Base-by-base conservation (phyloP, 1,284 basidiomycete genomes). In the Jaminaea rosea region DNA sequence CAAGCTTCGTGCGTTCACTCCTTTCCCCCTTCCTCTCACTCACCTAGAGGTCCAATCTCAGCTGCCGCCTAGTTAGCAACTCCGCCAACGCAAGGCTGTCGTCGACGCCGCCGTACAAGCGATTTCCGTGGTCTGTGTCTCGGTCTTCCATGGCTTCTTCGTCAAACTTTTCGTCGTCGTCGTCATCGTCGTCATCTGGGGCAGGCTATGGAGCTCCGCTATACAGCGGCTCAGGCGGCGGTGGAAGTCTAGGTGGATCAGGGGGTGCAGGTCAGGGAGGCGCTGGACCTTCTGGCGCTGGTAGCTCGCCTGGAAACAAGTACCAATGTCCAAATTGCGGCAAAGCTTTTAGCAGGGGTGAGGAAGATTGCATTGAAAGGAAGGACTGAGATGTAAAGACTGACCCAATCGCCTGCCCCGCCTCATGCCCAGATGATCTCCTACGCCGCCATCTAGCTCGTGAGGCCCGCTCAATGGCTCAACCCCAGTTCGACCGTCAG, bases 401-500 rank as follows among this genome's bases (percentile, higher is more conserved):
- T 1, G 11, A 13, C 44, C 17, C 44, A 17, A 27, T 15, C 19
- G 24, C 24, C 23, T 4, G 8, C 4, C 11, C 13, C 4, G 26
- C 8, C 44, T 46, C 24, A 13, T 7, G 17, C n/a, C 24, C 28
- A 51, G 51, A 52, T 34, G 51, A 52, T 29, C 23, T 52, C 6
- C 47, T 52, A 7, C 26, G 51, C 4, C 46, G 51, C 6, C 51
- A 52, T 39, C 26, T 52, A 13, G 52, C 51, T 2, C 32, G 51
- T 19, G 51, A 52, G 32, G 51, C 51, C 2, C 32, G 51, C 26
- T 62, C 66, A 1, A 49, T 56, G 5, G 59, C 63, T 24, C 64
- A 67, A 29, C 66, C 66, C 3, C 56, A 57, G 1, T 57, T 65
- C 26, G 64, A 67, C 44, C 54, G 66, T 17, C 66, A 69, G 31